A percentile compares a stretch with the other conserved stretches of the same genome.
These are phyloP conservation scores for Lactarius tabidus DNA, from an alignment of 768 basidiomycete genomes.

Conservation along the genomic window DNA sequence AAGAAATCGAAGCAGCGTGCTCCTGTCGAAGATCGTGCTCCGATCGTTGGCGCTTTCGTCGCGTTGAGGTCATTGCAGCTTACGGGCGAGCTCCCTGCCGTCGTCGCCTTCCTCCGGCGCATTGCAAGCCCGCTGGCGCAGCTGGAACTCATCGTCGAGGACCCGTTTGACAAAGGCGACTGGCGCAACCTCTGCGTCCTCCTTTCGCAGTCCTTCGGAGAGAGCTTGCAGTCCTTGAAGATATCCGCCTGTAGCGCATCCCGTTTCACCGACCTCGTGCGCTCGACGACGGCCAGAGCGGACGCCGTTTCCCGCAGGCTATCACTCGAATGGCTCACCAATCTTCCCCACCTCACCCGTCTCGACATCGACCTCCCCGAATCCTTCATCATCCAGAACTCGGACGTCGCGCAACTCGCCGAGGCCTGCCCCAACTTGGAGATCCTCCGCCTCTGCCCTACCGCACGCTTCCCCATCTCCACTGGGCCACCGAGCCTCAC, in stretches of 20 bases:
- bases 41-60: conserved; percentile 52
- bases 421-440: conserved; percentile 65
- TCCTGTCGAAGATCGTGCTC: conserved; percentile 44
- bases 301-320: conserved; percentile 59
- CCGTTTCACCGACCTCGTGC: conserved; percentile 78
- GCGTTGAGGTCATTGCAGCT: conserved; percentile 58
- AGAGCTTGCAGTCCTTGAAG: conserved; percentile 55
- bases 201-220: conserved; percentile 58
- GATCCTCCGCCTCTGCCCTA: conserved; percentile 60
- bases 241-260: conserved; percentile 64
- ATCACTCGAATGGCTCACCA: conserved; percentile 53
- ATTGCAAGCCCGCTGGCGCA: conserved; percentile 59
- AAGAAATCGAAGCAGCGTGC: conserved; percentile 47
- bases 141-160: conserved; percentile 74
- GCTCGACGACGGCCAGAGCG: conserved; percentile 65
- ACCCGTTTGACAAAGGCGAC: conserved; percentile 68
- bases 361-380: conserved; percentile 78
- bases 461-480: conserved; percentile 57
- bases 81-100: conserved; percentile 65
- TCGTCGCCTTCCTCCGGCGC: conserved; percentile 68
- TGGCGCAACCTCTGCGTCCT: conserved; percentile 68
- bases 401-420: conserved; percentile 57
- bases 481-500: conserved; percentile 53
- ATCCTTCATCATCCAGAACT: conserved; percentile 58
- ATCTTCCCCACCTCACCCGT: conserved; percentile 52